phyloP scores from a whole-genome alignment of 805 yeast genomes.

The Saturnispora hagleri region DNA sequence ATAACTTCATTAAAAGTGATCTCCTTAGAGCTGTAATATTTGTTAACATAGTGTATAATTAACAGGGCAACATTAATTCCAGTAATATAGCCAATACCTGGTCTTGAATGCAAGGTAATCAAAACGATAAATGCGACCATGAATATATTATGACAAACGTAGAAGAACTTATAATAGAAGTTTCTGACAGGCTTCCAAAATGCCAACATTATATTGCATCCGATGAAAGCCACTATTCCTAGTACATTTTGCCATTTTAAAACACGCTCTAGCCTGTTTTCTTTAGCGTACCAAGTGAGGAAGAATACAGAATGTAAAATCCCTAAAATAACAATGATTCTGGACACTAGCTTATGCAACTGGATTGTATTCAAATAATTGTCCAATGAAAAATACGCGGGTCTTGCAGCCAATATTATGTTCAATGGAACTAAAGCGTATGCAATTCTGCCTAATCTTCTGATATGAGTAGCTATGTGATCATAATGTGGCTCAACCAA shows the following conservation, averaged over 20 bases:
- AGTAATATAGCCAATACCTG: slow-evolving; percentile 41
- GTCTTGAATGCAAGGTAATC: slow-evolving; percentile 59
- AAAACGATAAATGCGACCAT: slow-evolving; percentile 37
- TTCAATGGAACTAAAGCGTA: slow-evolving; percentile 52
- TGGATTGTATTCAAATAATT: slow-evolving; percentile 46
- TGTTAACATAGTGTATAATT: slow-evolving; percentile 29
- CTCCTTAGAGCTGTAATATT: slow-evolving; percentile 21
- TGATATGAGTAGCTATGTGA: slow-evolving; percentile 32
- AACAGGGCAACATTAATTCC: slow-evolving; percentile 25
- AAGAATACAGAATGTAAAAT: slow-evolving; percentile 47
- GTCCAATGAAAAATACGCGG: slow-evolving; percentile 38
- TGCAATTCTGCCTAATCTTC: slow-evolving; percentile 54
- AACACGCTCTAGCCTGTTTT: slow-evolving; percentile 29
- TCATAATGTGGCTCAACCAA: slow-evolving; percentile 27
- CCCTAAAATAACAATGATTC: slow-evolving; percentile 40
- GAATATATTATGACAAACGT: slow-evolving; percentile 45
- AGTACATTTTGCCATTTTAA: slow-evolving; percentile 35
- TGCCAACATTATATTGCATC: slow-evolving; percentile 30
- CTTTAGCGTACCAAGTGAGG: slow-evolving; percentile 35
- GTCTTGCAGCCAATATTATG: slow-evolving; percentile 46
- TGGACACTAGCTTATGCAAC: slow-evolving; percentile 65
- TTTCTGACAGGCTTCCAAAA: slow-evolving; percentile 41
- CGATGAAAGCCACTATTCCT: slow-evolving; percentile 39
- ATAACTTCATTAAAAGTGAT: slow-evolving; percentile 16
- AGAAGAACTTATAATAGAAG: slow-evolving; percentile 43